Conservation (phyloP, 148 eudicot species). For the Amaranthus cruentus region DNA sequence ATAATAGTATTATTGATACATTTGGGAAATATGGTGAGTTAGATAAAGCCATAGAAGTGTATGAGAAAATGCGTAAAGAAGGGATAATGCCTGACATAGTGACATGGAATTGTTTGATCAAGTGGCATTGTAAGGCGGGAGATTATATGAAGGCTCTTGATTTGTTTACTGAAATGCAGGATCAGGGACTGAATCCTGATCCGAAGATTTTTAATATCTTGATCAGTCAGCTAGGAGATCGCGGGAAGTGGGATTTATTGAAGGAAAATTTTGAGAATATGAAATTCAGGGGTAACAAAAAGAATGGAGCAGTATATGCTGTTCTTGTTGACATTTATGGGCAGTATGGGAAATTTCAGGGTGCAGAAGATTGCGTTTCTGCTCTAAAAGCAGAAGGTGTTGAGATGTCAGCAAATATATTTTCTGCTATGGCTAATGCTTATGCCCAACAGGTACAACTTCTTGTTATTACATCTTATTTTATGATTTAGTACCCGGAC, state of each 20-base stretch:
- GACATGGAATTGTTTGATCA: slow-evolving; percentile 75
- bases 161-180: slow-evolving; percentile 71
- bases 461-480: slow-evolving; percentile 7
- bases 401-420: slow-evolving; percentile 54
- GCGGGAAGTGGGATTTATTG: slow-evolving; percentile 71
- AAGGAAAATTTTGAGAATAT: slow-evolving; percentile 58
- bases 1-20: slow-evolving; percentile 67
- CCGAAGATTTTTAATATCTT: slow-evolving; percentile 60
- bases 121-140: slow-evolving; percentile 66
- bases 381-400: slow-evolving; percentile 61
- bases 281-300: slow-evolving; percentile 52
- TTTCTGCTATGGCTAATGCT: slow-evolving; percentile 80
- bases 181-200: slow-evolving; percentile 82
- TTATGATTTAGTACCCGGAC: neutral
- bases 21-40: slow-evolving; percentile 66
- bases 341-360: slow-evolving; percentile 67
- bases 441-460: slow-evolving; percentile 74
- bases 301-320: slow-evolving; percentile 61
- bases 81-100: slow-evolving; percentile 54
- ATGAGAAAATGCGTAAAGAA: slow-evolving; percentile 56
- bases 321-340: slow-evolving; percentile 85
- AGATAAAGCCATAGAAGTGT: slow-evolving; percentile 51
- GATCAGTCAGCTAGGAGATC: slow-evolving; percentile 64
- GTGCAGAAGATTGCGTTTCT: slow-evolving; percentile 55
- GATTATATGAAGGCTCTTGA: slow-evolving; percentile 45